Conservation (phyloP, 495 filamentous ascomycete species). For the Penicillium paradoxum region DNA sequence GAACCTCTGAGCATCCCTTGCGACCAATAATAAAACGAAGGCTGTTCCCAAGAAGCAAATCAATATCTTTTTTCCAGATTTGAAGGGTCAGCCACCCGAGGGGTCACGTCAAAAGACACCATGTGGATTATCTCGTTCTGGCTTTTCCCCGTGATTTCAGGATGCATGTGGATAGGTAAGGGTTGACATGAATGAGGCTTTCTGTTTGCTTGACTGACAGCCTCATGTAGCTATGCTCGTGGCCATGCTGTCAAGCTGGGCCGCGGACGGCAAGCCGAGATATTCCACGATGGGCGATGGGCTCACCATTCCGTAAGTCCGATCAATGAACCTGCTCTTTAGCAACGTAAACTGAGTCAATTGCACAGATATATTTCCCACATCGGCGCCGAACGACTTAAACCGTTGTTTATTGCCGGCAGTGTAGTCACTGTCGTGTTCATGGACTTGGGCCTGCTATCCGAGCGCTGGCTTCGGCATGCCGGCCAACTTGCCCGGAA, state of each 20-base stretch:
- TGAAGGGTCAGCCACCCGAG: neutral
- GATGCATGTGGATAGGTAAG: constrained; percentile 62
- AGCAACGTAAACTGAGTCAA: neutral
- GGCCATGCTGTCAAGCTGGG: constrained; percentile 61
- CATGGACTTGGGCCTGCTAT: constrained; percentile 67
- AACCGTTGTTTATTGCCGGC: constrained; percentile 76
- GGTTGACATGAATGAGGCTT: neutral
- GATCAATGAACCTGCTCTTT: neutral
- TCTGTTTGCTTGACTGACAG: neutral
- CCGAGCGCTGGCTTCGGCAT: constrained; percentile 72
- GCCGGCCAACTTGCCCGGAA: constrained; percentile 59
- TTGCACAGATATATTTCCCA: constrained; percentile 53
- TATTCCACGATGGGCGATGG: constrained; percentile 55
- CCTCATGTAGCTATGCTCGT: constrained; percentile 48
- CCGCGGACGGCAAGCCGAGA: constrained; percentile 45
- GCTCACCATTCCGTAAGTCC: constrained; percentile 60
- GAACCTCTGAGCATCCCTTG: neutral
- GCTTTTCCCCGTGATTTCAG: constrained; percentile 67
- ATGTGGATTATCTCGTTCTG: constrained; percentile 45
- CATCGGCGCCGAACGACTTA: constrained; percentile 61
- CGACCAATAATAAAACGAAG: neutral
- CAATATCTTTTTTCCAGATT: no score
- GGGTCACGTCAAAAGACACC: neutral
- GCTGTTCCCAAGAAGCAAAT: neutral
- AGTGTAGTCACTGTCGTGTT: constrained; percentile 65